Percentiles rank a stretch among this genome's conserved stretches.
Evolutionary conservation across 257 asterid genomes (phyloP).

Genomic region (Haberlea rhodopensis): DNA sequence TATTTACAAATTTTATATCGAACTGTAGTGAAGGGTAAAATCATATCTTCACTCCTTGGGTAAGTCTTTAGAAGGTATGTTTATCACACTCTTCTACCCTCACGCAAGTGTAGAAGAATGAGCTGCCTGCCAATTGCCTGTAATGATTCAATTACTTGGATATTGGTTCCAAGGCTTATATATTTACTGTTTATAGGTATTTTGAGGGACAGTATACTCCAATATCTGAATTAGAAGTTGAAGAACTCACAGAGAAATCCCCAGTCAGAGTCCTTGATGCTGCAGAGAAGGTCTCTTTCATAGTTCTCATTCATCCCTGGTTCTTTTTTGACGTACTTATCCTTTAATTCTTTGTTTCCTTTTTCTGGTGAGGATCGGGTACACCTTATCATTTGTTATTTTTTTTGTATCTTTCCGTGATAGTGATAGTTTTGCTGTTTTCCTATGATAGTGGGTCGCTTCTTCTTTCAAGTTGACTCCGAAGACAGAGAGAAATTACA

Average conservation of each 20-base stretch:
- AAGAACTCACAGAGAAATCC: slow-evolving; percentile 49
- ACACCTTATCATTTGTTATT: slow-evolving; percentile 21
- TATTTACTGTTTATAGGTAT: slow-evolving; percentile 51
- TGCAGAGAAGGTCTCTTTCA: slow-evolving; percentile 67
- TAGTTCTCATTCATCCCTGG: background rate
- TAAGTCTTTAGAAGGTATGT: background rate
- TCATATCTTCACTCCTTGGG: background rate
- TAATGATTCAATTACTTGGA: slow-evolving; percentile 2
- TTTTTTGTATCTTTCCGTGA: slow-evolving; percentile 7
- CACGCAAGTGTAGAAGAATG: background rate
- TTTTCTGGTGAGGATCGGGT: background rate
- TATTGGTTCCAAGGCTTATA: slow-evolving; percentile 5
- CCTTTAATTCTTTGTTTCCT: background rate
- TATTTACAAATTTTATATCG: background rate
- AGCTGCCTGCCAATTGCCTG: slow-evolving; percentile 8
- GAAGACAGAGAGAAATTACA: background rate
- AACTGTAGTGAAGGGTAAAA: background rate
- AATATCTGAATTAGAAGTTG: slow-evolving; percentile 64
- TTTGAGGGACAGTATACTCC: slow-evolving; percentile 78
- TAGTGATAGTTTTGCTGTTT: background rate
- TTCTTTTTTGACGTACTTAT: background rate
- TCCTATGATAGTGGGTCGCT: background rate
- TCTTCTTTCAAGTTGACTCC: background rate
- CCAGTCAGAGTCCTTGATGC: slow-evolving; percentile 62
- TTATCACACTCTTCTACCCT: slow-evolving; percentile 6